Evolutionary conservation across 441 rosid species (phyloP).

Genomic region (Populus tomentosa): DNA sequence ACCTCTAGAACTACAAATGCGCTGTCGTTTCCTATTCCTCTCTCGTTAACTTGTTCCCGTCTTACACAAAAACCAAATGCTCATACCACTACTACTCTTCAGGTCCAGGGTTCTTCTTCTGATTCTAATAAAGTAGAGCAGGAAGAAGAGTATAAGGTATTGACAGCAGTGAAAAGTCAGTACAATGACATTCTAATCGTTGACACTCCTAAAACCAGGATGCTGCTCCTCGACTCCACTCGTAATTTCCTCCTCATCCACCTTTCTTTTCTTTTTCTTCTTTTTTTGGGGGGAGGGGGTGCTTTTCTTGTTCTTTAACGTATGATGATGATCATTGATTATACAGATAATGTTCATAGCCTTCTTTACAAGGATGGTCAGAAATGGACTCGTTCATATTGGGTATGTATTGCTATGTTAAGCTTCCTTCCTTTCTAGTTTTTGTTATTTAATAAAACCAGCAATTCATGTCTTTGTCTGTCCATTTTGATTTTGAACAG

Average conservation of each 20-base stretch:
- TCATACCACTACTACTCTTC: not conserved
- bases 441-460: not conserved
- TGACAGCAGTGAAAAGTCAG: slow-evolving; percentile 49
- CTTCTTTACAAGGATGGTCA: slow-evolving; percentile 49
- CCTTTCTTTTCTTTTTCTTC: not conserved
- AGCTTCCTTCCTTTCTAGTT: not conserved
- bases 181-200: slow-evolving; percentile 74
- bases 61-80: not conserved
- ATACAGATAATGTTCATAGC: slow-evolving; percentile 80
- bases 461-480: not conserved
- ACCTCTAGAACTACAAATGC: no score
- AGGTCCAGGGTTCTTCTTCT: not conserved
- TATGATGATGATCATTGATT: not conserved
- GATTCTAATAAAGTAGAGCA: slow-evolving; percentile 23
- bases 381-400: slow-evolving; percentile 72
- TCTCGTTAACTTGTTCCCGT: not conserved
- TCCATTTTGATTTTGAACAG: not conserved
- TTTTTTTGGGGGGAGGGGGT: not conserved
- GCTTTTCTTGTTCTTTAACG: not conserved
- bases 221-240: slow-evolving; percentile 79
- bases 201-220: slow-evolving; percentile 51
- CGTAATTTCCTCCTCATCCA: slow-evolving; percentile 20
- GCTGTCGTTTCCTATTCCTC: not conserved
- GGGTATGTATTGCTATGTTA: slow-evolving; percentile 42
- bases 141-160: slow-evolving; percentile 48